phyloP scores from a whole-genome alignment of 1,139 yeast genomes.

The Meyerozyma guilliermondii region DNA sequence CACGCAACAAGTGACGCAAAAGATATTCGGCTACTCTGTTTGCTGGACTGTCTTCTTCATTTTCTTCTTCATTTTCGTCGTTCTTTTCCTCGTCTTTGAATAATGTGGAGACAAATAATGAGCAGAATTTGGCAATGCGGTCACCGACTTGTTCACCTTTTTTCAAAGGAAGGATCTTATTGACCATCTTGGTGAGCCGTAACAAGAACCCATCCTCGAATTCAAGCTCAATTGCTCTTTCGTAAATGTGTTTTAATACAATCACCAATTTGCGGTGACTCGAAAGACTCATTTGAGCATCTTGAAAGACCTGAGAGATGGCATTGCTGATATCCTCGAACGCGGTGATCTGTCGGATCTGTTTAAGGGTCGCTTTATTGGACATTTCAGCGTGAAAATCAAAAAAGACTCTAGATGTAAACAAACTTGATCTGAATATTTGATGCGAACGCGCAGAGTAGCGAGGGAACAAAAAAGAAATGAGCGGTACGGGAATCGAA shows the following conservation, averaged over 20 bases:
- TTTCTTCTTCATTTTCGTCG: conserved; percentile 9
- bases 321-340: conserved; percentile 33
- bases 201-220: conserved; percentile 55
- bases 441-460: not conserved
- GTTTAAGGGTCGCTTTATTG: not conserved
- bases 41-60: conserved; percentile 35
- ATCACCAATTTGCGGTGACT: conserved; percentile 74
- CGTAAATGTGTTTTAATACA: conserved; percentile 55
- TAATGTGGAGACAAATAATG: conserved; percentile 55
- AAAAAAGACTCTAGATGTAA: not conserved
- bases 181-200: conserved; percentile 55
- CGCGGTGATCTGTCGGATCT: conserved; percentile 9
- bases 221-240: conserved; percentile 48
- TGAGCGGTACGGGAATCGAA: conserved; percentile 81
- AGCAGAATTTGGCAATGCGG: conserved; percentile 68
- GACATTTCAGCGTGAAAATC: not conserved
- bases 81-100: conserved; percentile 30
- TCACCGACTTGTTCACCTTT: conserved; percentile 74
- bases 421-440: not conserved
- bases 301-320: conserved; percentile 71
- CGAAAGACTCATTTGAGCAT: conserved; percentile 68
- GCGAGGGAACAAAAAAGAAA: conserved; percentile 17
- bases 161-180: conserved; percentile 62
- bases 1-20: conserved; percentile 64
- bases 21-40: conserved; percentile 55